A percentile compares a stretch with the other conserved stretches of the same genome.
Conservation (phyloP, 2,329 filamentous ascomycete species). For the Beauveria scarabaeidicola region DNA sequence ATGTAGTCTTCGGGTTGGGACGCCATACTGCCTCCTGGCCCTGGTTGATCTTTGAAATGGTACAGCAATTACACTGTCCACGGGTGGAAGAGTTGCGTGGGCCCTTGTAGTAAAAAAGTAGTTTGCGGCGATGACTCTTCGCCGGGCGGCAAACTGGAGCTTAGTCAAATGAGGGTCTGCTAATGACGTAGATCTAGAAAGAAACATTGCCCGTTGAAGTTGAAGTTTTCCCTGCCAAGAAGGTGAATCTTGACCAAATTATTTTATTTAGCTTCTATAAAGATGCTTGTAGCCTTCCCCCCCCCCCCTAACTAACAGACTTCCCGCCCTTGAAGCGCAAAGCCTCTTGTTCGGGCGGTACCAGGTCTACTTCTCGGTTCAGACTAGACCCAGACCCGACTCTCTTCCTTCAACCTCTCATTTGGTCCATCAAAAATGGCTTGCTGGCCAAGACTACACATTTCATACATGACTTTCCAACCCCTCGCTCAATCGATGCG, state of each 20-base stretch:
- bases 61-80: not conserved
- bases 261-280: too few species aligned
- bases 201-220: too few species aligned
- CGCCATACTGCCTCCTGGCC: slow-evolving; percentile 21
- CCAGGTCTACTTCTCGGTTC: not conserved
- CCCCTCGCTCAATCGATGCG: not conserved
- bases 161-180: slow-evolving; percentile 6
- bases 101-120: slow-evolving; percentile 8
- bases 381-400: not conserved
- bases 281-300: too few species aligned
- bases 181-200: not conserved
- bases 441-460: not conserved
- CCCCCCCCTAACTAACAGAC: too few species aligned
- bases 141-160: not conserved
- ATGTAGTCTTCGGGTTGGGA: slow-evolving; percentile 38
- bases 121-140: slow-evolving; percentile 6
- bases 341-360: not conserved
- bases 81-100: slow-evolving; percentile 9
- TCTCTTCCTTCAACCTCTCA: not conserved
- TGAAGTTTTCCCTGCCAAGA: too few species aligned
- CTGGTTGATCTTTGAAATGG: not conserved
- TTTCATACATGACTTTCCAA: too few species aligned
- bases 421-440: not conserved
- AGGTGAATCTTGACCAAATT: too few species aligned
- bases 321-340: too few species aligned